Conservation (phyloP, 306 rosid species). For the Quillaja saponaria region DNA sequence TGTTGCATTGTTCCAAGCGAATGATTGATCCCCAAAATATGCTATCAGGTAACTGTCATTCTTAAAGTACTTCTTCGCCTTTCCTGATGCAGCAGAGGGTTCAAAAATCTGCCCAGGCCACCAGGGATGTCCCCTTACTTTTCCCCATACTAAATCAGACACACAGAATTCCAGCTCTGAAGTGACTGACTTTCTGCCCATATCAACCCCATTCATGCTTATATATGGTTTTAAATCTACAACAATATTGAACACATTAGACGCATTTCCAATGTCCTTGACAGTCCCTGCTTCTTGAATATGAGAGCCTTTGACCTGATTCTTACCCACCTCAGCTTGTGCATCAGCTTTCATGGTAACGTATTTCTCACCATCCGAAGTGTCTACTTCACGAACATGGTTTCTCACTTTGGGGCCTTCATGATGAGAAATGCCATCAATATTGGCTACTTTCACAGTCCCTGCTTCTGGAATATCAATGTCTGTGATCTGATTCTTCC, state of each 20-base stretch:
- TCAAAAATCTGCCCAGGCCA: constrained; percentile 96
- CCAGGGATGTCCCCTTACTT: constrained; percentile 90
- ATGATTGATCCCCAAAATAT: constrained; percentile 76
- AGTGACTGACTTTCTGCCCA: constrained; percentile 24
- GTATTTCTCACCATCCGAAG: constrained; percentile 27
- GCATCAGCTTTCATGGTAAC: constrained; percentile 23
- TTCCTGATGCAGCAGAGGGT: constrained; percentile 59
- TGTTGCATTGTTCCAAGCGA: constrained; percentile 80
- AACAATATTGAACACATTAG: constrained; percentile 42
- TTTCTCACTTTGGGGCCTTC: constrained; percentile 11
- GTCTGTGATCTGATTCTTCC: no score
- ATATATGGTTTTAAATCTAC: constrained; percentile 48
- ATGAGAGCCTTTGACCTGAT: constrained; percentile 15
- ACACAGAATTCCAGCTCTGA: constrained; percentile 36
- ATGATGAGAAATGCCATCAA: constrained; percentile 18
- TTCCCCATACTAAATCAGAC: constrained; percentile 86
- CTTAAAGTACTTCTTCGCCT: constrained; percentile 62
- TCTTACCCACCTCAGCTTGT: constrained; percentile 31
- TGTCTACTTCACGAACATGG: neutral
- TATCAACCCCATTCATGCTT: constrained; percentile 28
- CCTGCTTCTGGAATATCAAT: neutral
- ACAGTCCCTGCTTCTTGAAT: constrained; percentile 19
- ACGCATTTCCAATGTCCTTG: constrained; percentile 16
- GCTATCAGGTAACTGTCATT: constrained; percentile 55
- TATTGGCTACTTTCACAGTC: constrained; percentile 17